A percentile compares a stretch with the other conserved stretches of the same genome.
phyloP scores from a whole-genome alignment of 176 grass and related monocot species.

The Phragmites australis region DNA sequence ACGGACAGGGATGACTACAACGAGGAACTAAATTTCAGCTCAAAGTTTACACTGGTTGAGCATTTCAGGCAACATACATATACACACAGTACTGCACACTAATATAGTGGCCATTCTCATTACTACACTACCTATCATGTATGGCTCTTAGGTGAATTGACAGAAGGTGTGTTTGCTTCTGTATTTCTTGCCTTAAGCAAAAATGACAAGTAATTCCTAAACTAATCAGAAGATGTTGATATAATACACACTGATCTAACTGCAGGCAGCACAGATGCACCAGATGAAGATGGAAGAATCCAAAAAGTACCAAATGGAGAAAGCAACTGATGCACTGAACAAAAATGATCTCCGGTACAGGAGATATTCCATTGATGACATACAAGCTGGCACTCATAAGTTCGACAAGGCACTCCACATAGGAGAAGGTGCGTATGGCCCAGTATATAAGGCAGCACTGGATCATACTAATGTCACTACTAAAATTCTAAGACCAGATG shows the following conservation, averaged over 20 bases:
- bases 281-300: conserved; percentile 30
- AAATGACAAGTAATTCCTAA: background rate
- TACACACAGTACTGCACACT: no score
- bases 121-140: no score
- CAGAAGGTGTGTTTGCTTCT: conserved; percentile 48
- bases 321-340: no score
- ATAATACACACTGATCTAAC: conserved; percentile 26
- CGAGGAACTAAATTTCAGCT: no score
- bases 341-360: conserved; percentile 52
- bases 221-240: background rate
- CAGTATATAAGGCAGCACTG: background rate
- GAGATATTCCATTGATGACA: conserved; percentile 76
- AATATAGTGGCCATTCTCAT: no score
- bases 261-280: conserved; percentile 55
- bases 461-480: conserved; percentile 75
- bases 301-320: conserved; percentile 48
- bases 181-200: conserved; percentile 3
- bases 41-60: no score
- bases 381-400: conserved; percentile 60
- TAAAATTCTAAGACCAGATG: conserved; percentile 71
- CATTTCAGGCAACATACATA: no score
- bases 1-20: no score
- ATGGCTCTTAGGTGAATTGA: background rate
- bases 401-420: conserved; percentile 30
- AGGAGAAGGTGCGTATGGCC: no score